Base-by-base conservation (phyloP, 2,329 filamentous ascomycete species). In the Pyricularia grisea region DNA sequence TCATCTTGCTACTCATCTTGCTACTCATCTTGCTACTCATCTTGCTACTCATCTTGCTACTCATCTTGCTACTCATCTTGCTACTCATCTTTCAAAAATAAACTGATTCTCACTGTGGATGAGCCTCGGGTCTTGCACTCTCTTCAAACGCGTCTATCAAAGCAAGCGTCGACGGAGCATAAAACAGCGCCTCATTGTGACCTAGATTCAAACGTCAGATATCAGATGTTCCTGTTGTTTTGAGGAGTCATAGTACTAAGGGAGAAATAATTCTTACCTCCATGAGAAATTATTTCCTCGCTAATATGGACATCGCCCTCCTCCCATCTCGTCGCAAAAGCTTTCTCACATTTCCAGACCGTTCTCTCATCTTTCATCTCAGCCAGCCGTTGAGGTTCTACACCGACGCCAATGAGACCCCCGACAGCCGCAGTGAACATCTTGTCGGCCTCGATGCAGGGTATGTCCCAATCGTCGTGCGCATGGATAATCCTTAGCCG, bases 391-490 rank as follows among this genome's bases (percentile, higher is more conserved):
- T 80, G 81, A 2, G 75, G 74, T 2, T 77, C 75, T 67, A 84
- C 82, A 2, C 79, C 76, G 33, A 78, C 78, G 10, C 75, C 72
- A 2, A 81, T 76, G 1, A 82, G 82, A 64, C 86, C 85, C 68
- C 83, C 83, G 1, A 85, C 85, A 0, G 88, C 86, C 0, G 85
- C 83, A 33, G 80, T 80, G 75, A 92, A 92, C 1, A 92, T 78
- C 72, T 81, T 83, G 73, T 90, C 85, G 63, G 88, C 88, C 74
- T 93, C 89, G 1, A 81, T 84, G 80, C 88, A 94, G 0, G 92
- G 89, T 70, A 98, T 97, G 73, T 97, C 92, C 70, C 82, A 81
- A 76, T 98, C 94, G 74, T 97, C 87, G 68, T 85, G 84, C 20
- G 93, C 92, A 74, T 97, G 94, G 2, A 98, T 80, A 61, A 97